phyloP scores from a whole-genome alignment of 2,329 filamentous ascomycete genomes.

The Exophiala spinifera region DNA sequence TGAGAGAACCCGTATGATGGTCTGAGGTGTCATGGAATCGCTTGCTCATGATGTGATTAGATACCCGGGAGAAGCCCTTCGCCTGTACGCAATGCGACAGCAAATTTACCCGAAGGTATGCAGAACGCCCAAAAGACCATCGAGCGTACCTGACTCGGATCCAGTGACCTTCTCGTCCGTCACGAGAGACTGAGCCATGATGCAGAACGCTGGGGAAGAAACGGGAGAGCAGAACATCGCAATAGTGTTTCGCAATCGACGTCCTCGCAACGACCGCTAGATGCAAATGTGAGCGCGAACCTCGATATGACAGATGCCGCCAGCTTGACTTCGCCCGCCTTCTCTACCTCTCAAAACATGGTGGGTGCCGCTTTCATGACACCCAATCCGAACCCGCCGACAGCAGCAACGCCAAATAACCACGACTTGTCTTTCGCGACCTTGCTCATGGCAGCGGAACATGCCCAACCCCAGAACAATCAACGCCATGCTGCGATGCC shows the following conservation, averaged over 20 bases:
- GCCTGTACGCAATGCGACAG: conserved; percentile 40
- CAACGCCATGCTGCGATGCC: conserved; percentile 25
- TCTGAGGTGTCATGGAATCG: background rate
- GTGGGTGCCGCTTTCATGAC: conserved; percentile 10
- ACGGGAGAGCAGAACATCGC: conserved; percentile 13
- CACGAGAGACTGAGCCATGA: conserved; percentile 41
- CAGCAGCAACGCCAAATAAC: conserved; percentile 17
- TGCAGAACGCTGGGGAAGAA: conserved; percentile 14
- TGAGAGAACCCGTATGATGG: conserved; percentile 36
- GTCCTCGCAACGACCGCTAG: background rate
- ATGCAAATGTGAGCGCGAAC: conserved; percentile 4
- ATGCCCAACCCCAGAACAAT: conserved; percentile 37
- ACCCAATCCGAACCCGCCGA: conserved; percentile 5
- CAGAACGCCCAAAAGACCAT: background rate
- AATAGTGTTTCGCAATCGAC: conserved; percentile 18
- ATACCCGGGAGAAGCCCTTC: conserved; percentile 43
- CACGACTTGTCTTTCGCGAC: conserved; percentile 38
- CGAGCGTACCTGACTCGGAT: conserved; percentile 20
- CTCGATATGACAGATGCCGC: conserved; percentile 9
- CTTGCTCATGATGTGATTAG: conserved; percentile 1
- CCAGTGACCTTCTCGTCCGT: conserved; percentile 40
- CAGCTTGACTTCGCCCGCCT: conserved; percentile 7
- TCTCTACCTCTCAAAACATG: conserved; percentile 24
- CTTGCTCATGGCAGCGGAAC: conserved; percentile 42
- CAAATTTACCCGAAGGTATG: conserved; percentile 43